Percentiles rank a stretch among this genome's conserved stretches.
phyloP scores from a whole-genome alignment of 345 rosid genomes.

The Noccaea caerulescens region DNA sequence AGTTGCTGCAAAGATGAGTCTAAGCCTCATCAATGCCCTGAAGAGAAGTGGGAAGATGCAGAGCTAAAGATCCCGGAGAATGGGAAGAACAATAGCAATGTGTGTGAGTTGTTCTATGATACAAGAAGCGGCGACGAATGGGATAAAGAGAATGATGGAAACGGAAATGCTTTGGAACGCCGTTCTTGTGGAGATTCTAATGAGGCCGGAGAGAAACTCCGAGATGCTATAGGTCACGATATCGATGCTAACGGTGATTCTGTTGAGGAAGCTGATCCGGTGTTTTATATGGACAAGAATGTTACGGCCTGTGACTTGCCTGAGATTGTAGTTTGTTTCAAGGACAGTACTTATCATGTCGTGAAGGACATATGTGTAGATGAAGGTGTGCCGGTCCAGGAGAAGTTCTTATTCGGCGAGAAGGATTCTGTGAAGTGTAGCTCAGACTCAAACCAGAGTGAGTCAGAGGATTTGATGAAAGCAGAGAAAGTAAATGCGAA shows the following conservation, averaged over 20 bases:
- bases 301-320: slow-evolving; percentile 59
- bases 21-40: slow-evolving; percentile 45
- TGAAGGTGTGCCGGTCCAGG: slow-evolving; percentile 64
- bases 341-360: slow-evolving; percentile 57
- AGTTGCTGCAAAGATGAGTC: slow-evolving; percentile 44
- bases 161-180: neutral
- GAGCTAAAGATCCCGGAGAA: slow-evolving; percentile 44
- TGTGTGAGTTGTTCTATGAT: slow-evolving; percentile 36
- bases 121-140: slow-evolving; percentile 40
- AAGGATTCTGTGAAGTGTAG: slow-evolving; percentile 43
- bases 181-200: slow-evolving; percentile 17
- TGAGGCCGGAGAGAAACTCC: neutral
- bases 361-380: slow-evolving; percentile 84
- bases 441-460: slow-evolving; percentile 34
- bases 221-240: slow-evolving; percentile 13
- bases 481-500: slow-evolving; percentile 6
- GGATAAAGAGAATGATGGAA: slow-evolving; percentile 35
- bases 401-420: slow-evolving; percentile 57
- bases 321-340: slow-evolving; percentile 71
- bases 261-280: slow-evolving; percentile 46
- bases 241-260: slow-evolving; percentile 40
- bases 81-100: slow-evolving; percentile 25
- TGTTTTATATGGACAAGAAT: slow-evolving; percentile 61
- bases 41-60: slow-evolving; percentile 45
- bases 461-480: slow-evolving; percentile 30